Conservation (phyloP, 1,284 basidiomycete genomes). For the Cutaneotrichosporon sp. region DNA sequence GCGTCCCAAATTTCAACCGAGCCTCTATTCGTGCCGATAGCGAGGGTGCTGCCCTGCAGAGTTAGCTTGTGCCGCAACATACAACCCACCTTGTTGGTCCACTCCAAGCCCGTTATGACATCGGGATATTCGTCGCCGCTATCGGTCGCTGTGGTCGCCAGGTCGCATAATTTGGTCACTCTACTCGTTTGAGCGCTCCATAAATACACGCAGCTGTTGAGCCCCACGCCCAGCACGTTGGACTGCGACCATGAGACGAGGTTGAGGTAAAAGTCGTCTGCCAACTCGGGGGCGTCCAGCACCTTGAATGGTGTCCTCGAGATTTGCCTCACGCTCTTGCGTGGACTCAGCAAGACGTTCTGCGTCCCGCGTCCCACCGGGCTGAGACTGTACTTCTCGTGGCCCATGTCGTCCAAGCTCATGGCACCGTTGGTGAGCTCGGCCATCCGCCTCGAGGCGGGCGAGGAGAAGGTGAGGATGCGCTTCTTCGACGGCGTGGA, state of each 20-base stretch:
- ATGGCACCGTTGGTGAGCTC: conserved; percentile 24
- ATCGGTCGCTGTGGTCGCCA: conserved; percentile 46
- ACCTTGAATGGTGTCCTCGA: conserved; percentile 97
- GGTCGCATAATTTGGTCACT: conserved; percentile 87
- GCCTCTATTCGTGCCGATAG: conserved; percentile 84
- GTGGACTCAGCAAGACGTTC: conserved; percentile 75
- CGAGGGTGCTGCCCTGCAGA: conserved; percentile 71
- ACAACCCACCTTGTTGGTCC: conserved; percentile 73
- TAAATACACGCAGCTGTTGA: conserved; percentile 87
- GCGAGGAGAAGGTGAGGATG: conserved; percentile 51
- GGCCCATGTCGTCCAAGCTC: conserved; percentile 56
- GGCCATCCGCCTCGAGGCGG: conserved; percentile 34
- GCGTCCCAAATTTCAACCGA: conserved; percentile 92
- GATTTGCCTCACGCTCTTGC: conserved; percentile 72
- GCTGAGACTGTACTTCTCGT: conserved; percentile 82
- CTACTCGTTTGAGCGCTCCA: conserved; percentile 93
- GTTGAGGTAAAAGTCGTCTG: conserved; percentile 98
- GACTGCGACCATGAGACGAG: conserved; percentile 95
- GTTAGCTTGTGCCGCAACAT: conserved; percentile 1
- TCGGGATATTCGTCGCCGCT: conserved; percentile 50
- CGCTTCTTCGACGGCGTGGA: conserved; percentile 50
- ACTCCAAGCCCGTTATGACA: conserved; percentile 76
- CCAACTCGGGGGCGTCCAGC: conserved; percentile 91
- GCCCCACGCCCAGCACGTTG: conserved; percentile 88
- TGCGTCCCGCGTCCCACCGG: conserved; percentile 82